A percentile compares a stretch with the other conserved stretches of the same genome.
Evolutionary conservation across 192 early-diverging fungal genomes (phyloP).

Genomic region (Entomortierella parvispora): DNA sequence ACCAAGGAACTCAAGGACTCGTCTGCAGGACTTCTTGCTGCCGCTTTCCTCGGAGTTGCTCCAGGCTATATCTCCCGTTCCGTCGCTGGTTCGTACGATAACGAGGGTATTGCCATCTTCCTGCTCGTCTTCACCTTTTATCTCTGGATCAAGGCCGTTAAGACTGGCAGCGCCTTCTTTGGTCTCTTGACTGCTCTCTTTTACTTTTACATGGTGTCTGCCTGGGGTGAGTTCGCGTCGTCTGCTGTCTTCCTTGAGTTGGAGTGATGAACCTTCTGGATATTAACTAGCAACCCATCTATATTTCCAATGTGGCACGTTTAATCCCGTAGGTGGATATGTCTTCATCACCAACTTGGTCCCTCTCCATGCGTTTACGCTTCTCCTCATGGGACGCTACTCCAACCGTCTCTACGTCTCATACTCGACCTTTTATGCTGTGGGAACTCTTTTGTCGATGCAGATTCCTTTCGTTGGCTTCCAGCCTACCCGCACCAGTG

Average conservation of each 20-base stretch:
- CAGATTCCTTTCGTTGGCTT: conserved; percentile 99
- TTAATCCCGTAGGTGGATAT: conserved; percentile 76
- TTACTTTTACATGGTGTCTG: conserved; percentile 99
- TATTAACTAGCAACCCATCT: neutral
- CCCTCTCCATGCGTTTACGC: conserved; percentile 94
- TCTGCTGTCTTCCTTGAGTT: neutral
- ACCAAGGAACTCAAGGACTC: conserved; percentile 92
- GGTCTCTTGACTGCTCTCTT: conserved; percentile 87
- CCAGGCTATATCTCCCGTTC: conserved; percentile 99
- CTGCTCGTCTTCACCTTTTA: conserved; percentile 98
- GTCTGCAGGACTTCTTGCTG: conserved; percentile 95
- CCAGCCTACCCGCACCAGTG: conserved; percentile 94
- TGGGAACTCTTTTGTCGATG: conserved; percentile 98
- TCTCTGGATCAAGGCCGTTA: conserved; percentile 97
- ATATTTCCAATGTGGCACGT: neutral
- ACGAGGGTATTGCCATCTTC: conserved; percentile 99
- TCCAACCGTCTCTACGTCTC: conserved; percentile 93
- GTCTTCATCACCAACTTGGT: conserved; percentile 99
- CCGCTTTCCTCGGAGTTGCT: conserved; percentile 97
- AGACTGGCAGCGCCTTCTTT: conserved; percentile 92
- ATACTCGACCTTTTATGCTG: conserved; percentile 98
- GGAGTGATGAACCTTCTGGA: neutral
- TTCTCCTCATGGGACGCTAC: conserved; percentile 97
- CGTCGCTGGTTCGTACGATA: conserved; percentile 99
- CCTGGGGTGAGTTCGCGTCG: conserved; percentile 79